Conservation (phyloP, 1,284 basidiomycete genomes). For the Earliella scabrosa region DNA sequence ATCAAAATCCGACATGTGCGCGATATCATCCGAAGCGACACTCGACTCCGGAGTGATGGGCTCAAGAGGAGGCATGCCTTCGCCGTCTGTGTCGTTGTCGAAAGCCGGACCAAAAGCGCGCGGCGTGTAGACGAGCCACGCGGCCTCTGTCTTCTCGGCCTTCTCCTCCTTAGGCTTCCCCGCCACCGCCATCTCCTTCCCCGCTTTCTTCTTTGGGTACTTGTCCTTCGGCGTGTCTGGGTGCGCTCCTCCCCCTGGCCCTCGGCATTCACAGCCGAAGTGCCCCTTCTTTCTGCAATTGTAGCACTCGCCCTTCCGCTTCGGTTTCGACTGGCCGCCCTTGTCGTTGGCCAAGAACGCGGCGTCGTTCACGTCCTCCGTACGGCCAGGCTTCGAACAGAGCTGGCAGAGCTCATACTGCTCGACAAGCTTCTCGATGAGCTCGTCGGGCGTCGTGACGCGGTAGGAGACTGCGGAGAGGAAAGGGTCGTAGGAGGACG, state of each 20-base stretch:
- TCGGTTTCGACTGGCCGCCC: constrained; percentile 8
- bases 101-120: too few relatives aligned
- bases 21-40: too few relatives aligned
- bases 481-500: constrained; percentile 17
- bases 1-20: too few relatives aligned
- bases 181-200: constrained; percentile 13
- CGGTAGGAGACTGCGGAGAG: constrained; percentile 9
- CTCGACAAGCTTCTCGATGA: constrained; percentile 20
- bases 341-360: constrained; percentile 10
- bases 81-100: neutral
- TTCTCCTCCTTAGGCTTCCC: neutral
- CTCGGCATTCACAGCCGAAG: constrained; percentile 30
- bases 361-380: neutral
- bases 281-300: constrained; percentile 35
- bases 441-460: constrained; percentile 12
- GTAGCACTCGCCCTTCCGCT: constrained; percentile 20
- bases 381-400: neutral
- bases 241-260: constrained; percentile 34
- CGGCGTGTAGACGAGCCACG: constrained; percentile 5
- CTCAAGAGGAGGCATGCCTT: constrained; percentile 2
- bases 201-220: too few relatives aligned
- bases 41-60: too few relatives aligned
- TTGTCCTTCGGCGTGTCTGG: constrained; percentile 27
- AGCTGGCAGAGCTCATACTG: constrained; percentile 19
- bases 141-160: constrained; percentile 5